Evolutionary conservation across 2,329 filamentous ascomycete genomes (phyloP), one percentile per base, ranked within the genome.

Genomic region (Phyllosticta ampelicida): DNA sequence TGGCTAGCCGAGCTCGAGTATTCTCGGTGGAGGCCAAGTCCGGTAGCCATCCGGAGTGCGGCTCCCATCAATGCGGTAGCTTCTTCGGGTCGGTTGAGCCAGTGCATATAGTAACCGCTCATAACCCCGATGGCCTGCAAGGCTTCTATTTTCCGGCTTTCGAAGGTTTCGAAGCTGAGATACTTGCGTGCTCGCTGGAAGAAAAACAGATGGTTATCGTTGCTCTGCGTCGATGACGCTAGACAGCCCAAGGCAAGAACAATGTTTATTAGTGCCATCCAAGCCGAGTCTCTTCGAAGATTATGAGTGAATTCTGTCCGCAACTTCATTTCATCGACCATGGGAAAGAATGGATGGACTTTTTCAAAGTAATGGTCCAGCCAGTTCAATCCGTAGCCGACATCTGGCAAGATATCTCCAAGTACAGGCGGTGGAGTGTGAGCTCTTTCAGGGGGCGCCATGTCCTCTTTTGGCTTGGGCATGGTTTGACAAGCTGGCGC

Each of bases 341-440:
- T 83, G 0, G 87, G 87, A 3, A 86, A 80, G 63, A 89, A 86
- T 1, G 85, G 81, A 61, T 90, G 87, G 21, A 87, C 80, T 29
- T 84, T 80, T 63, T 85, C 84, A 68, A 90, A 90, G 68, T 89
- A 90, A n/a, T 85, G 84, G 63, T 89, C 84, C 48, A 89, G 82
- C 9, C 89, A 74, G 5, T 82, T 82, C 67, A 86, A 82, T 16
- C 85, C 85, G 64, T 86, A 85, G 67, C 80, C 81, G 16, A 80
- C 80, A 76, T 74, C 59, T 61, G 83, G 81, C 44, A 80, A 71
- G 23, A 83, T 66, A 51, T 69, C 68, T 20, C 58, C 58, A 20
- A 70, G 62, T 48, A 72, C 71, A 1, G 70, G 70, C 23, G 71
- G 68, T 18, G 70, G 70, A 21, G 70, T 70, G 19, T 67, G 64